Base-by-base conservation (phyloP, 208 protist genomes). In the Sergeia podlipaevii region DNA sequence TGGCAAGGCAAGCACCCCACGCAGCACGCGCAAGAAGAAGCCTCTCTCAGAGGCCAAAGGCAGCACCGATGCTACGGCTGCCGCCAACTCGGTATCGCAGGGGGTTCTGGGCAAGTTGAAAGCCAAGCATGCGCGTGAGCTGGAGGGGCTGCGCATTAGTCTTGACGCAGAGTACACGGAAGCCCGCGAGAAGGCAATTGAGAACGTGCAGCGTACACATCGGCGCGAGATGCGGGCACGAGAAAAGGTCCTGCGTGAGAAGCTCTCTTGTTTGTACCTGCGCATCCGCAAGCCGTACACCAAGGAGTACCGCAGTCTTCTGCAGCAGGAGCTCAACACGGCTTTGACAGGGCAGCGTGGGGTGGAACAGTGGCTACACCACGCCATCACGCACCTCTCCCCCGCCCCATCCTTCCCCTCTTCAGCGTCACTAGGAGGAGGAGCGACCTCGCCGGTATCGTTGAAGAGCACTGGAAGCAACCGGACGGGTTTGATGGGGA, bases 261-360 rank as follows among this genome's bases (percentile, higher is more conserved):
- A 20, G n/a, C 69, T 85, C 13, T 17, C 57, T 4, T 46, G 60
- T 13, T 36, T 85, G 4, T 65, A 67, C 30, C 51, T 77, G 23
- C 75, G 80, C 41, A 60, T 68, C 5, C 71, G 73, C 29, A 57
- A 60, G 39, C 77, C 77, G 21, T 54, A 55, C 57, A 85, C 77
- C 10, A 20, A 13, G 21, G 56, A 42, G 11, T 80, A 85, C 38
- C 26, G 33, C n/a, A 26, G 53, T n/a, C 30, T 79, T 34, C 55
- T 85, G 17, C 41, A 68, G 30, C 54, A 70, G 54, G 55, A 85
- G 53, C 60, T 54, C 1, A 21, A 63, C 21, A 39, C 56, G 15
- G 67, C 71, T 3, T 45, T 63, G 61, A 27, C 45, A 2, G 37
- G 70, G 26, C 58, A 60, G 27, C 64, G 38, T 1, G 65, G 62